These are phyloP conservation scores for Globisporangium nagaii DNA, from an alignment of 352 stramenopile genomes.

Conservation along the genomic window DNA sequence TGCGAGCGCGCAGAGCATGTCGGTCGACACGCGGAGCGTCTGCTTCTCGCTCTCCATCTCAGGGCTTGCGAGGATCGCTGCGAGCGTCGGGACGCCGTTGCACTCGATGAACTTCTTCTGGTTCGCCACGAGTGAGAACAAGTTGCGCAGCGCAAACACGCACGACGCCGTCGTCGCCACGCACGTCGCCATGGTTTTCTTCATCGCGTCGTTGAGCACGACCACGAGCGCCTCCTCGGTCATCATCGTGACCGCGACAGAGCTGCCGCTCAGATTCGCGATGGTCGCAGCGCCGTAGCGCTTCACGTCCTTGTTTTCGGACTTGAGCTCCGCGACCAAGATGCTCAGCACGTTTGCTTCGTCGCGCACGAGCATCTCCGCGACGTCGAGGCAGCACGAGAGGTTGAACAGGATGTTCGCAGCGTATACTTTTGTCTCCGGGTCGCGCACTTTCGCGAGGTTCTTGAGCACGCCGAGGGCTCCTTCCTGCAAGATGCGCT, in stretches of 20 bases:
- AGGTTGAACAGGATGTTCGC: constrained; percentile 84
- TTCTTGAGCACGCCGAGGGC: constrained; percentile 57
- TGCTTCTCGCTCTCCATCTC: constrained; percentile 41
- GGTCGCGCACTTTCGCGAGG: constrained; percentile 66
- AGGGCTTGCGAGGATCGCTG: constrained; percentile 38
- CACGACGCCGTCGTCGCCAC: constrained; percentile 49
- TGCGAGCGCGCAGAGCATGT: constrained; percentile 65
- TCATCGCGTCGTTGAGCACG: constrained; percentile 66
- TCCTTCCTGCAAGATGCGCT: constrained; percentile 61
- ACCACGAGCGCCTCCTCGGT: constrained; percentile 35
- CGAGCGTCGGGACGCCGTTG: constrained; percentile 61
- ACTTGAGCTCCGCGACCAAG: constrained; percentile 56
- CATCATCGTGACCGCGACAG: constrained; percentile 55
- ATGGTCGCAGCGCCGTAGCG: constrained; percentile 62
- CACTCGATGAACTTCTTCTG: constrained; percentile 56
- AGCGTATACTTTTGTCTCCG: constrained; percentile 80
- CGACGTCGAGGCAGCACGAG: constrained; percentile 40
- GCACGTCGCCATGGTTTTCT: constrained; percentile 50
- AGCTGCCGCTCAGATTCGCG: constrained; percentile 53
- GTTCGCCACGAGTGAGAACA: constrained; percentile 55
- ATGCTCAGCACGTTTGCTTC: constrained; percentile 64
- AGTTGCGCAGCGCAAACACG: constrained; percentile 68
- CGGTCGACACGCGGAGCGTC: constrained; percentile 47
- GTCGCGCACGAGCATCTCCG: constrained; percentile 58
- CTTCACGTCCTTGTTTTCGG: constrained; percentile 56